Conservation (phyloP, 495 filamentous ascomycete genomes). For the Hypoxylon subgilvum region DNA sequence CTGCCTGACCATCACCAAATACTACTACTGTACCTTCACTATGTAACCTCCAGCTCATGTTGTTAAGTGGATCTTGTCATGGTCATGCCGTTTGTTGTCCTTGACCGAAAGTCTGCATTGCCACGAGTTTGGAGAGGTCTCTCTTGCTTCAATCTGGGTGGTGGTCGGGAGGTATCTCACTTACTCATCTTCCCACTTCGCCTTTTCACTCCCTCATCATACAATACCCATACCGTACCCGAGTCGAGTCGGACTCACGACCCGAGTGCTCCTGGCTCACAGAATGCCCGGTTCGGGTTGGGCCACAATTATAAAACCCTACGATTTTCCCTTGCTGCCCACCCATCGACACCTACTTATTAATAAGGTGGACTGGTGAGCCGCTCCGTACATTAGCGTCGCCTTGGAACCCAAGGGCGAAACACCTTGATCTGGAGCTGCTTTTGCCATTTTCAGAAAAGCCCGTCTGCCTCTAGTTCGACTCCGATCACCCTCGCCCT, state of each 20-base stretch:
- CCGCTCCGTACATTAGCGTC: conserved; percentile 28
- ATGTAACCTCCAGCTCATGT: too few species aligned
- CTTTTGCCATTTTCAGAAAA: conserved; percentile 33
- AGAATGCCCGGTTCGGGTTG: conserved; percentile 14
- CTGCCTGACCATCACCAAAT: conserved; percentile 19
- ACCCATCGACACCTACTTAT: conserved; percentile 8
- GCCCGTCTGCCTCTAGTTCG: conserved; percentile 22
- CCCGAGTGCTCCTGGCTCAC: background rate
- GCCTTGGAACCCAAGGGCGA: conserved; percentile 16
- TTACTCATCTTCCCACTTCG: conserved; percentile 6
- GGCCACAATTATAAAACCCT: background rate
- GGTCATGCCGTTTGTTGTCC: conserved; percentile 8
- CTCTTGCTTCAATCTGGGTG: too few species aligned
- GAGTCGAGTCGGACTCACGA: background rate
- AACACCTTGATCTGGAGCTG: conserved; percentile 31
- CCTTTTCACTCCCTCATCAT: background rate
- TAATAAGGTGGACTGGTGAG: background rate
- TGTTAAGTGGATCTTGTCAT: conserved; percentile 21
- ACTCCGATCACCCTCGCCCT: conserved; percentile 10
- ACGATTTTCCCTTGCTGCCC: conserved; percentile 8
- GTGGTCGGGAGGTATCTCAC: too few species aligned
- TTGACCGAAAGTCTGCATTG: conserved; percentile 26
- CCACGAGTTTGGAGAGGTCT: background rate
- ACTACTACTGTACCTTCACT: conserved; percentile 5
- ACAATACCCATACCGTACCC: background rate